These are phyloP conservation scores for Exophiala oligosperma DNA, from an alignment of 2,329 filamentous ascomycete genomes.

Conservation along the genomic window DNA sequence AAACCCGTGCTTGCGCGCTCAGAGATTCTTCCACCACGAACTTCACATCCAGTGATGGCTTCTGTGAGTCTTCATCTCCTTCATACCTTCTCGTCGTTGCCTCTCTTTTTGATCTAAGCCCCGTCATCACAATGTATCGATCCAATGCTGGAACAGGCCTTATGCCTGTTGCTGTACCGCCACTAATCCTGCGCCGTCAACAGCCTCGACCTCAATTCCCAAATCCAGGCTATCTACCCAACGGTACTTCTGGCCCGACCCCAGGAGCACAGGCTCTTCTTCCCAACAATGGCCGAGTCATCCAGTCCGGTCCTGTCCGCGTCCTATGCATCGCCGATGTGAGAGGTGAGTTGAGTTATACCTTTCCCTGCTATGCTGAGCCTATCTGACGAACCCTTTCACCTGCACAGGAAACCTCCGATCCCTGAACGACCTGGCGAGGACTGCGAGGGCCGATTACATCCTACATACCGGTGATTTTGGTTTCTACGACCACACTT, in stretches of 20 bases:
- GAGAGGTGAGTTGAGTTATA: slow-evolving; percentile 45
- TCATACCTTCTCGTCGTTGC: slow-evolving; percentile 17
- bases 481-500: slow-evolving; percentile 96
- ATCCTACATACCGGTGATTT: slow-evolving; percentile 99
- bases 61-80: slow-evolving; percentile 46
- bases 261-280: slow-evolving; percentile 50
- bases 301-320: slow-evolving; percentile 48
- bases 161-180: slow-evolving; percentile 14
- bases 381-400: slow-evolving; percentile 1
- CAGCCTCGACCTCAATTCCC: slow-evolving; percentile 32
- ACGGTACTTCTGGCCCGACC: slow-evolving; percentile 46
- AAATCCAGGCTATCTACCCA: slow-evolving; percentile 41
- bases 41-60: slow-evolving; percentile 42
- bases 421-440: slow-evolving; percentile 94
- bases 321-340: slow-evolving; percentile 54
- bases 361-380: neutral
- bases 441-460: slow-evolving; percentile 90
- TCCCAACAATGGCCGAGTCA: slow-evolving; percentile 51
- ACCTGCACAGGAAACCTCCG: slow-evolving; percentile 74
- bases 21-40: slow-evolving; percentile 4
- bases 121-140: slow-evolving; percentile 37
- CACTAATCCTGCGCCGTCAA: slow-evolving; percentile 19
- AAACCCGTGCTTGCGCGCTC: slow-evolving; percentile 11
- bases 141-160: slow-evolving; percentile 28
- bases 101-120: slow-evolving; percentile 20